phyloP scores from a whole-genome alignment of 2,329 filamentous ascomycete species.

The Colletotrichum musicola region DNA sequence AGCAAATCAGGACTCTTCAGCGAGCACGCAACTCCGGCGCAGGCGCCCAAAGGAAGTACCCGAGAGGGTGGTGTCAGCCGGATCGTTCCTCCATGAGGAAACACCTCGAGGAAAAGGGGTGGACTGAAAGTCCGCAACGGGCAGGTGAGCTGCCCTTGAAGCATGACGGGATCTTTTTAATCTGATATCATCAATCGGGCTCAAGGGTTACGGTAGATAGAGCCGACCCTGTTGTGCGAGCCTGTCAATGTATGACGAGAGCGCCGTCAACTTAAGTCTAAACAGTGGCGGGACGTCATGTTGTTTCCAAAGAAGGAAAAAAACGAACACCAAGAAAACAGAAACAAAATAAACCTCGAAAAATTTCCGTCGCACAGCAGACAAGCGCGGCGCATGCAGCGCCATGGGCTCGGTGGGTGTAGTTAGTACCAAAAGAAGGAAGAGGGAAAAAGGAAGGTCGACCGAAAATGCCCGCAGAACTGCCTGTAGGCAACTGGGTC shows the following conservation, averaged over 20 bases:
- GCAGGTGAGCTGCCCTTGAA: conserved; percentile 13
- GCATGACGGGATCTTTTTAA: neutral
- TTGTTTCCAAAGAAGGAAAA: neutral
- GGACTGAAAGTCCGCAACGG: conserved; percentile 7
- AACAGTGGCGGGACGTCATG: conserved; percentile 2
- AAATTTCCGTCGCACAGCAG: neutral
- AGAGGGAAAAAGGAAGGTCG: neutral
- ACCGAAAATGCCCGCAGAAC: neutral
- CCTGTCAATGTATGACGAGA: too few relatives aligned
- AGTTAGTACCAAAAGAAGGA: too few relatives aligned
- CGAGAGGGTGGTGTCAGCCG: conserved; percentile 5
- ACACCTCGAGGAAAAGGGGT: neutral
- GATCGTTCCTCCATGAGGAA: conserved; percentile 9
- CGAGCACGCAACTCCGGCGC: neutral
- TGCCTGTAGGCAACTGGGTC: neutral
- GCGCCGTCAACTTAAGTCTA: conserved; percentile 2
- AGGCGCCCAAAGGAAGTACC: neutral
- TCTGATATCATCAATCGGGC: conserved; percentile 1
- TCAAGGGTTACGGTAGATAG: neutral
- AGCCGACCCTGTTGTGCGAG: too few relatives aligned
- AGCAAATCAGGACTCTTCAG: neutral
- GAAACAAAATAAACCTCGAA: neutral
- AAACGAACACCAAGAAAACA: too few relatives aligned
- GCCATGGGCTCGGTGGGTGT: neutral
- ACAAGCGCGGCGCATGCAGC: neutral